Base-by-base conservation (phyloP, 352 stramenopile species). In the Phytophthora nicotianae region DNA sequence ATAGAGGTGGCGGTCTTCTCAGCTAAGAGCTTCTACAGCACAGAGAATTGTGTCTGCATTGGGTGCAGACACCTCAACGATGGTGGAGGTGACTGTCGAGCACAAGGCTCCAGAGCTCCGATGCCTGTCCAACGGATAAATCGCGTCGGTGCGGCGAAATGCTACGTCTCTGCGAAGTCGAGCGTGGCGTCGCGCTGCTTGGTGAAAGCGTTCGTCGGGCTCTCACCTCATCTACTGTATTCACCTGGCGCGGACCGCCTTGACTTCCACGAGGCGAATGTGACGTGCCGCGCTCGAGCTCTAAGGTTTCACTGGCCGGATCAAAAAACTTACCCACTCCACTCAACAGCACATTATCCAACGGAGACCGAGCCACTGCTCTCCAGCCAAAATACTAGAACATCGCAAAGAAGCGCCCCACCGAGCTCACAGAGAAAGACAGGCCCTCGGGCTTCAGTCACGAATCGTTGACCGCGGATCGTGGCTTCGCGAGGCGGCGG, bases 331-430 rank as follows among this genome's bases (percentile, higher is more conserved):
- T n/a, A n/a, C n/a, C n/a, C n/a, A n/a, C n/a, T n/a, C n/a, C n/a
- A n/a, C 8, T 38, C 32, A 38, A 11, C 9, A 38, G 32, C 29
- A n/a, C 19, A 20, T 3, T 14, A n/a, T n/a, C n/a, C n/a, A 45
- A 21, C 29, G 29, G 27, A 46, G 24, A 50, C 27, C 40, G 8
- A 23, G 45, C 9, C 29, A 35, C 29, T 35, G 5, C 29, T 23
- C 43, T 19, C 41, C 13, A 40, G 11, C 14, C 33, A 41, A 41
- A 38, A 33, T 48, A 20, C 19, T 13, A 17, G 54, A 8, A 29
- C 45, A 56, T 46, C 45, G 47, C 56, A 52, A 61, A 61, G 35
- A 60, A 58, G 43, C 32, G 58, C 58, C 49, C 45, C 46, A 64
- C 56, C 46, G 46, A 64, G 43, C 21, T 38, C 13, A 29, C 23